A percentile compares a stretch with the other conserved stretches of the same genome.
Evolutionary conservation across 257 asterid genomes (phyloP).

Genomic region (Petunia axillaris): DNA sequence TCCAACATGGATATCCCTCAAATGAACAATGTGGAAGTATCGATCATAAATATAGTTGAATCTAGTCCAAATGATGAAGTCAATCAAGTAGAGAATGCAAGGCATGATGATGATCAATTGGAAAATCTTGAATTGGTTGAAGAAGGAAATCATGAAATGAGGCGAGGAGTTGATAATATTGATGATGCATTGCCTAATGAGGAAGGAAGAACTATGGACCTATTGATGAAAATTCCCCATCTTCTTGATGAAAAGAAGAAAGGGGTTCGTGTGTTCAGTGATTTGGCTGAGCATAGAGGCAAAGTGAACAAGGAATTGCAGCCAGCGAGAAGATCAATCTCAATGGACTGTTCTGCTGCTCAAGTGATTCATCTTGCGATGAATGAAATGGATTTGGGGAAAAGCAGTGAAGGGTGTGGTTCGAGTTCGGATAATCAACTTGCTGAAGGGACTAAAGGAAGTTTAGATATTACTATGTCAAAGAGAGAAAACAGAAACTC

Average conservation of each 20-base stretch:
- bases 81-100: not conserved
- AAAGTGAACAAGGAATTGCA: constrained; percentile 38
- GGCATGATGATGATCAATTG: not conserved
- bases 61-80: not conserved
- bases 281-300: constrained; percentile 43
- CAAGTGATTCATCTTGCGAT: constrained; percentile 28
- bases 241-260: not conserved
- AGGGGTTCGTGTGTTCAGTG: constrained; percentile 47
- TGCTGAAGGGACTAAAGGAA: constrained; percentile 26
- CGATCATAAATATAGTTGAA: not conserved
- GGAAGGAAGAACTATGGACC: not conserved
- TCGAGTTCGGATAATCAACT: constrained; percentile 26
- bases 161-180: constrained; percentile 25
- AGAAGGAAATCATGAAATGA: constrained; percentile 14
- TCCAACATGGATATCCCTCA: not conserved
- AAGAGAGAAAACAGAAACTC: constrained; percentile 33
- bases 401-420: constrained; percentile 39
- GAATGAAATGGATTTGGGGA: constrained; percentile 19
- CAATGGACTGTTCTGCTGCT: constrained; percentile 56
- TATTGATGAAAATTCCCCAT: constrained; percentile 16
- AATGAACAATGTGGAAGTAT: not conserved
- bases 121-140: constrained; percentile 25
- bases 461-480: not conserved
- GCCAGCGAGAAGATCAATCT: constrained; percentile 55
- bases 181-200: constrained; percentile 16